These are phyloP conservation scores for Aspergillus unguis DNA, from an alignment of 2,329 filamentous ascomycete genomes.

Conservation along the genomic window DNA sequence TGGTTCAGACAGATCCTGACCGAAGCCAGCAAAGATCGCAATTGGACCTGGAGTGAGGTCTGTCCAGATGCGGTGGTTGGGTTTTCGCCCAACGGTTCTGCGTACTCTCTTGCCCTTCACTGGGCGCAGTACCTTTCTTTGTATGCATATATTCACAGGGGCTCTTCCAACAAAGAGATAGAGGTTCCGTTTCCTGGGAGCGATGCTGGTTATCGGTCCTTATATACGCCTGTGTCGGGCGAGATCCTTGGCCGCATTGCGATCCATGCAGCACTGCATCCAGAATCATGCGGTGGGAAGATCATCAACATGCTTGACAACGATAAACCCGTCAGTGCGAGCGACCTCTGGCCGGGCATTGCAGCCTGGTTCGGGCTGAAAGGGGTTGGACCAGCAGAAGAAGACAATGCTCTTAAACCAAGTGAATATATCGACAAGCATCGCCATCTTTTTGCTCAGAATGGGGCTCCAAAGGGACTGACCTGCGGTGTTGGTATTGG, in stretches of 20 bases:
- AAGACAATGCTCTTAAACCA: constrained; percentile 9
- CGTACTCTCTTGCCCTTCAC: constrained; percentile 28
- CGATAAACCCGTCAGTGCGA: constrained; percentile 21
- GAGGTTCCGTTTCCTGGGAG: constrained; percentile 27
- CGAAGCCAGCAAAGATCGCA: constrained; percentile 21
- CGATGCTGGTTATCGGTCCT: constrained; percentile 18
- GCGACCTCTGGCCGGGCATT: constrained; percentile 27
- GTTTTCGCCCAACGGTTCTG: constrained; percentile 29
- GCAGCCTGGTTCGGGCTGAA: constrained; percentile 31
- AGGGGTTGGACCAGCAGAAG: constrained; percentile 19
- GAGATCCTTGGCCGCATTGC: constrained; percentile 25
- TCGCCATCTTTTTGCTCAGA: constrained; percentile 28
- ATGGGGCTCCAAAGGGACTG: constrained; percentile 23
- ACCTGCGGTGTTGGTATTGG: constrained; percentile 38
- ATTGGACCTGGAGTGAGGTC: constrained; percentile 38
- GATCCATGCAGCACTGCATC: constrained; percentile 28
- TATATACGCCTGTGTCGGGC: constrained; percentile 28
- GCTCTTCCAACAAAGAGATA: not conserved
- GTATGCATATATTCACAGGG: constrained; percentile 25
- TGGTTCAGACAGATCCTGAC: constrained; percentile 23
- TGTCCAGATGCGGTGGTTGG: constrained; percentile 31
- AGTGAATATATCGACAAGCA: constrained; percentile 28
- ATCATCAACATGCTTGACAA: constrained; percentile 31
- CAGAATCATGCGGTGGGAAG: constrained; percentile 21
- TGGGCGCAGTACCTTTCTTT: constrained; percentile 32